These are phyloP conservation scores for Boletus rubroflammeus DNA, from an alignment of 768 basidiomycete species.

Conservation along the genomic window DNA sequence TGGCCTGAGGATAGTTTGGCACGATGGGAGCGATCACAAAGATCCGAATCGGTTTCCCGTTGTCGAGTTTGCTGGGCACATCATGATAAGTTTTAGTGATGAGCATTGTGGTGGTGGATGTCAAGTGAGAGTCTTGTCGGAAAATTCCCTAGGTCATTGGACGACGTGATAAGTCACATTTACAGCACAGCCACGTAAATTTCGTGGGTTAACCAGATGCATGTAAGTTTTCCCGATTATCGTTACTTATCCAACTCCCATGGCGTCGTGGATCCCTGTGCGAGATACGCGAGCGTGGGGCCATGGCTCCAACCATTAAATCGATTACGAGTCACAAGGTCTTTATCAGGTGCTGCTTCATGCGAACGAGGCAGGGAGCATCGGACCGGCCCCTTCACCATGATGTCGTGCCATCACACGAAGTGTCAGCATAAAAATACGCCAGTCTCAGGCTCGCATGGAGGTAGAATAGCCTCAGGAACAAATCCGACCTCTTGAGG, in stretches of 20 bases:
- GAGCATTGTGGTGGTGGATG: constrained; percentile 52
- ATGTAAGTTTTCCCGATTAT: no score
- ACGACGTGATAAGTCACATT: no score
- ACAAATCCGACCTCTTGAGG: not conserved
- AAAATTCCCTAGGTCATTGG: no score
- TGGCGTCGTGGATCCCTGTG: not conserved
- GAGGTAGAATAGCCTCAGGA: not conserved
- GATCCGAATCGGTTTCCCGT: constrained; percentile 67
- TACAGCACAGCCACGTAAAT: no score
- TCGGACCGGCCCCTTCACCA: not conserved
- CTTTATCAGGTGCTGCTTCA: not conserved
- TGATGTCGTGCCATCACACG: no score
- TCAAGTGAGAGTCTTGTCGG: not conserved
- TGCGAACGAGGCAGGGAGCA: not conserved
- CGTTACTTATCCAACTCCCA: not conserved
- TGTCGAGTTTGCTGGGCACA: constrained; percentile 63
- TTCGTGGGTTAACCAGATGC: no score
- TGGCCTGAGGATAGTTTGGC: constrained; percentile 83
- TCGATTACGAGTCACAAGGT: not conserved
- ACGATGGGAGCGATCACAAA: constrained; percentile 79
- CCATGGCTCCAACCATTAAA: not conserved
- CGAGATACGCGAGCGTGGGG: not conserved
- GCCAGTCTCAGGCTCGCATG: not conserved
- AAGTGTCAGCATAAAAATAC: not conserved
- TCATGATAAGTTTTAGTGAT: constrained; percentile 79